Conservation (phyloP, 108 stramenopile genomes). For the Schizochytrium sp. region DNA sequence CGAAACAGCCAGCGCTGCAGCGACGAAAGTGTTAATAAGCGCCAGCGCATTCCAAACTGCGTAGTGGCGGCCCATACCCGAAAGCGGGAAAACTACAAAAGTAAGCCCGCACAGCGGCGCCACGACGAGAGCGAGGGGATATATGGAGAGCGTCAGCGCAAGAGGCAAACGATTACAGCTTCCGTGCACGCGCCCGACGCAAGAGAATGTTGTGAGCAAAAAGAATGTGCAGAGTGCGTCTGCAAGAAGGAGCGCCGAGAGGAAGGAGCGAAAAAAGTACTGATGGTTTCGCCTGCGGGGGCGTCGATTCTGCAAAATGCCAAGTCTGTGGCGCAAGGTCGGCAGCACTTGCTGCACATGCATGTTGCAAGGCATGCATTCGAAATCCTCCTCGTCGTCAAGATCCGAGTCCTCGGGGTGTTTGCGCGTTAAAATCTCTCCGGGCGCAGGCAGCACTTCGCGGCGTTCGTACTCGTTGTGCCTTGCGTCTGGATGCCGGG, state of each 20-base stretch:
- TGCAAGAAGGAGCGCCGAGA: background rate
- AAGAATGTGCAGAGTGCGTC: background rate
- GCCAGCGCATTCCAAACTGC: conserved; percentile 7
- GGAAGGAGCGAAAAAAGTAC: background rate
- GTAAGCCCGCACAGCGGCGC: background rate
- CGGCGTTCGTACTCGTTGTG: background rate
- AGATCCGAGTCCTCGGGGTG: background rate
- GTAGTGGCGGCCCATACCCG: conserved; percentile 7
- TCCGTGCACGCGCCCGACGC: background rate
- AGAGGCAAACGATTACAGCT: background rate
- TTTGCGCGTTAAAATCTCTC: background rate
- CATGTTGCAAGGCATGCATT: background rate
- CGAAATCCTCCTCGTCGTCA: background rate
- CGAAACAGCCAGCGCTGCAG: background rate
- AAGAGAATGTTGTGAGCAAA: background rate
- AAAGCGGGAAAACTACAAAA: background rate
- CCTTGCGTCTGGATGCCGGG: background rate
- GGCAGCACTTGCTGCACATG: background rate
- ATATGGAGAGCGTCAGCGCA: background rate
- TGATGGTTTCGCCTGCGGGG: background rate
- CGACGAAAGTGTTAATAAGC: background rate
- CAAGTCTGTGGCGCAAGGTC: background rate
- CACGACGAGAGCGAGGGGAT: background rate
- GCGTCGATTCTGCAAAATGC: background rate
- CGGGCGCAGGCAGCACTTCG: background rate